Evolutionary conservation across 2,329 filamentous ascomycete genomes (phyloP).

Genomic region (Penicillium paneum): DNA sequence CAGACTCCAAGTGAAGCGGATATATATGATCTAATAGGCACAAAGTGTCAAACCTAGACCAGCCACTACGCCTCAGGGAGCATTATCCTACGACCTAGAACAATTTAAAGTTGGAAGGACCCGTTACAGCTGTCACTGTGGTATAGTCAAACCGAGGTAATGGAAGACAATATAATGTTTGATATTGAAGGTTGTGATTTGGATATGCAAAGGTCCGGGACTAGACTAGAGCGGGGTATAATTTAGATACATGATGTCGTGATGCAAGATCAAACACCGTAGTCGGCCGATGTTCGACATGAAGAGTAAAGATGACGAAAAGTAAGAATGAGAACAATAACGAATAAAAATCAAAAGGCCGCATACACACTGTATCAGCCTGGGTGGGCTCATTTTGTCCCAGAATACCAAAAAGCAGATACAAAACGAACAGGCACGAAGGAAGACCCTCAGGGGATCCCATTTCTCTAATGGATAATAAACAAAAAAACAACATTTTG

Average conservation of each 20-base stretch:
- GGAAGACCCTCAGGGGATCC: neutral
- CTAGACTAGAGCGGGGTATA: constrained; percentile 16
- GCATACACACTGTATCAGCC: neutral
- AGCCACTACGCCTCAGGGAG: neutral
- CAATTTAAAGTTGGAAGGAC: neutral
- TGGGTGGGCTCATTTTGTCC: constrained; percentile 10
- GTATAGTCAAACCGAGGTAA: neutral
- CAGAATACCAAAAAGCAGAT: constrained; percentile 9
- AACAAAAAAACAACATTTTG: constrained; percentile 5
- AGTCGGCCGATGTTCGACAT: neutral
- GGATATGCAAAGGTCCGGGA: constrained; percentile 1
- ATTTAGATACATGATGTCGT: constrained; percentile 23
- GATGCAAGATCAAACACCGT: constrained; percentile 13
- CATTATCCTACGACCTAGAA: neutral
- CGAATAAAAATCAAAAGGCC: neutral
- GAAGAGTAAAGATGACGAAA: neutral
- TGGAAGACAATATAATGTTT: neutral
- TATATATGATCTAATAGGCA: neutral
- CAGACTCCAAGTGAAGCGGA: neutral
- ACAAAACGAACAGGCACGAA: neutral
- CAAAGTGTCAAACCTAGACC: neutral
- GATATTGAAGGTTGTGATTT: neutral
- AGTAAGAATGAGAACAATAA: neutral
- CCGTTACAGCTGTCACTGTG: neutral
- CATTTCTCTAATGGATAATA: neutral